Base-by-base conservation (phyloP, 139 green algal species). In the Spirogloea muscicola region DNA sequence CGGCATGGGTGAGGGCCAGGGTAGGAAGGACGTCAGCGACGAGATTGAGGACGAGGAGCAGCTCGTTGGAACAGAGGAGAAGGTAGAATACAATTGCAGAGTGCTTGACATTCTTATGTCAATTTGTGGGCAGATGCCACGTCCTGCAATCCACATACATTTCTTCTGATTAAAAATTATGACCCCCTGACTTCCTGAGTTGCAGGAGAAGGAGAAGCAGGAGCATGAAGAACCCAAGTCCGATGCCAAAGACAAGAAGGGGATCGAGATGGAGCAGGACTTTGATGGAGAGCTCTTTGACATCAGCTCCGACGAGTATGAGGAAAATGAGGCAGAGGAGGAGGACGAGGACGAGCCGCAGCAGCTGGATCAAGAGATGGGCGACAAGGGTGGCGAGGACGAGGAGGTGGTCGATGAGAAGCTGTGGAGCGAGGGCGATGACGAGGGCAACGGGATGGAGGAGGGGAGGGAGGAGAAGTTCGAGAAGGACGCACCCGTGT, bases 11-110 rank as follows among this genome's bases (percentile, higher is more conserved):
- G 91, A 94, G 25, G 92, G 90, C 13, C 84, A 94, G 41, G 87
- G 88, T 0, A 79, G 78, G 38, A 93, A 90, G 82, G 94, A 99
- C 74, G 90, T 99, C 70, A 92, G 84, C 29, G 90, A 99, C 63
- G 76, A 98, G 88, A 91, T 98, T n/a, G 82, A 93, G 68, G 81
- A 97, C 74, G 90, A 98, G 81, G 93, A 98, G 68, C 92, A 98
- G 87, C 82, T 98, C 72, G 72, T 96, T 71, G 94, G 94, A 0
- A 87, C 88, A n/a, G 79, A 95, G 80, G 86, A 88, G 18, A 5
- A 58, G 10, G 66, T 75, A 10, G 66, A 25, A 43, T 66, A 13
- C n/a, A n/a, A n/a, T n/a, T n/a, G n/a, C n/a, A n/a, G n/a, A n/a
- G n/a, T n/a, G n/a, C n/a, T n/a, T n/a, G n/a, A n/a, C n/a, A n/a